Percentiles rank a stretch among this genome's conserved stretches.
These are phyloP conservation scores for Isabelozyma rhagii DNA, from an alignment of 805 yeast species.

Conservation along the genomic window DNA sequence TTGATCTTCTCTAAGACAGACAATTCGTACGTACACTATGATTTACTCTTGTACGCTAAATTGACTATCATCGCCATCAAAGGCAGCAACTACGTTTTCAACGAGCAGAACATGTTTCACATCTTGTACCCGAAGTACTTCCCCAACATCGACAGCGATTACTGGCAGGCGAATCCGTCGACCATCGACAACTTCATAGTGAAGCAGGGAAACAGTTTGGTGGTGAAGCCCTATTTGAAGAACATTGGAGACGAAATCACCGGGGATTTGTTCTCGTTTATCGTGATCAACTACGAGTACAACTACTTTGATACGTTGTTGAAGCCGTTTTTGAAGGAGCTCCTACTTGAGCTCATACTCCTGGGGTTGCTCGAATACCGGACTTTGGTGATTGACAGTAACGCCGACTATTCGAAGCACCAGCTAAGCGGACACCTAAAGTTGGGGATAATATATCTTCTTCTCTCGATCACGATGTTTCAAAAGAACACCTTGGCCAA, in stretches of 20 bases:
- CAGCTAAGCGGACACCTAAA: conserved; percentile 15
- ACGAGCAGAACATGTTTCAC: conserved; percentile 42
- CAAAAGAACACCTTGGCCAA: conserved; percentile 1
- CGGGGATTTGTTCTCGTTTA: conserved; percentile 20
- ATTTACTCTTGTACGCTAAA: conserved; percentile 33
- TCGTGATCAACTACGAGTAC: conserved; percentile 15
- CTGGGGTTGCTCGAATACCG: not conserved
- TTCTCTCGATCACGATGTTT: conserved; percentile 17
- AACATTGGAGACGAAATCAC: conserved; percentile 14
- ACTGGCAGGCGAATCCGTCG: conserved; percentile 29
- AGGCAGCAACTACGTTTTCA: conserved; percentile 32
- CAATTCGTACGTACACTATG: conserved; percentile 33
- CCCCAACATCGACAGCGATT: conserved; percentile 40
- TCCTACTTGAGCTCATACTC: conserved; percentile 23
- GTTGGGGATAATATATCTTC: conserved; percentile 18
- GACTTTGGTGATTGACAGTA: not conserved
- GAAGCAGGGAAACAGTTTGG: conserved; percentile 5
- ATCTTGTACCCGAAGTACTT: conserved; percentile 43
- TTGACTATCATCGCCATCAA: conserved; percentile 40
- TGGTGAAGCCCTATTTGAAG: conserved; percentile 18
- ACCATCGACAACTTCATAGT: conserved; percentile 10
- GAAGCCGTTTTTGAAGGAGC: conserved; percentile 25
- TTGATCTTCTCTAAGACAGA: conserved; percentile 22
- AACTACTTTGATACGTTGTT: conserved; percentile 29
- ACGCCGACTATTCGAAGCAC: not conserved